Conservation (phyloP, 371 early-diverging fungal species). For the Mortierella sp. region DNA sequence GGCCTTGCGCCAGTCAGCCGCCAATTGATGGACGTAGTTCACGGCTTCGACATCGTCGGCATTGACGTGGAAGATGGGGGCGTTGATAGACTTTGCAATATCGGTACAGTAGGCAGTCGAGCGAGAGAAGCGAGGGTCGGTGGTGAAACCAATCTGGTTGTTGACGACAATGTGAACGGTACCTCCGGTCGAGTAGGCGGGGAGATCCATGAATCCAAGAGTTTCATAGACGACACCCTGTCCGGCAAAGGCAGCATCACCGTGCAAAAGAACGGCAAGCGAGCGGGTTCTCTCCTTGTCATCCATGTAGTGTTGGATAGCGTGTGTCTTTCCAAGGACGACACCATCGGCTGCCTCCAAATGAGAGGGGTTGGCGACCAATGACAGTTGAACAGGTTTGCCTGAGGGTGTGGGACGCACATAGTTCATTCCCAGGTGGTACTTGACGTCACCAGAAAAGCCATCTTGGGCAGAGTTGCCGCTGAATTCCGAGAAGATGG, state of each 20-base stretch:
- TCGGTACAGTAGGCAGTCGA: conserved; percentile 98
- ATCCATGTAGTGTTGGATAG: conserved; percentile 91
- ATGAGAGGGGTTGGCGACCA: conserved; percentile 98
- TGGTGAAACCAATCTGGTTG: conserved; percentile 99
- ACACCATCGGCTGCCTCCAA: conserved; percentile 98
- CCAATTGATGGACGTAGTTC: conserved; percentile 91
- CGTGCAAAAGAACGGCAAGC: conserved; percentile 95
- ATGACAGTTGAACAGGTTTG: conserved; percentile 93
- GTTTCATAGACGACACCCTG: conserved; percentile 98
- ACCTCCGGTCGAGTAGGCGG: conserved; percentile 95
- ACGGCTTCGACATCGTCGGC: conserved; percentile 98
- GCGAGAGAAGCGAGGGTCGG: conserved; percentile 94
- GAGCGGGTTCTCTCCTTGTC: conserved; percentile 83
- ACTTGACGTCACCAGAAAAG: conserved; percentile 96
- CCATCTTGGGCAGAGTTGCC: conserved; percentile 90
- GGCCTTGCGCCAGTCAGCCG: conserved; percentile 94
- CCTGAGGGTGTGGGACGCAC: conserved; percentile 95
- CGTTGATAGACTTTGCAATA: conserved; percentile 95
- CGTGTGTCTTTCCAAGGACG: conserved; percentile 96
- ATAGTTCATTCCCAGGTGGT: conserved; percentile 98
- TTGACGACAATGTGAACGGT: conserved; percentile 97
- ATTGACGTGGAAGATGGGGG: conserved; percentile 98
- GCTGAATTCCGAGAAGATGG: conserved; percentile 97
- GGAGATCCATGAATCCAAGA: conserved; percentile 93
- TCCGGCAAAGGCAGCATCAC: conserved; percentile 98